A percentile compares a stretch with the other conserved stretches of the same genome.
Evolutionary conservation across 2,329 filamentous ascomycete genomes (phyloP).

Genomic region (Neopestalotiopsis sp.): DNA sequence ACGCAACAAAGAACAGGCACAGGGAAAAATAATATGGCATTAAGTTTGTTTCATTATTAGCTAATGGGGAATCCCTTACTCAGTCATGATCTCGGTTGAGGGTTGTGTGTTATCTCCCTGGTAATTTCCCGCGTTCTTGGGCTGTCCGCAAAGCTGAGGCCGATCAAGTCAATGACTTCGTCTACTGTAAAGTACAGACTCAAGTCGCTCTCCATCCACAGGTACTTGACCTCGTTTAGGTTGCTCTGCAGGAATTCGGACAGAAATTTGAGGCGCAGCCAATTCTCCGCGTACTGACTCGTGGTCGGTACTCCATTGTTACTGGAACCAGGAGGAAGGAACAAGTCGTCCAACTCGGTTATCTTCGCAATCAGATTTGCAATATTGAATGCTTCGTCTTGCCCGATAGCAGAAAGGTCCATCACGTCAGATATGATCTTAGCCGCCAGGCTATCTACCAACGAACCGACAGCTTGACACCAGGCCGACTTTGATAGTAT

Average conservation of each 20-base stretch:
- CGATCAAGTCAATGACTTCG: constrained; percentile 68
- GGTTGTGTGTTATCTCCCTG: constrained; percentile 60
- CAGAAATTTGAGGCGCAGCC: constrained; percentile 69
- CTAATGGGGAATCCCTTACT: not conserved
- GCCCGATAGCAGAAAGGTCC: constrained; percentile 65
- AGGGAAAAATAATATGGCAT: not conserved
- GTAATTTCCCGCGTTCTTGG: constrained; percentile 62
- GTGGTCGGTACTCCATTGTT: constrained; percentile 57
- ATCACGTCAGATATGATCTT: constrained; percentile 67
- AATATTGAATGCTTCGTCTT: constrained; percentile 68
- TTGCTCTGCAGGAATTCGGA: constrained; percentile 71
- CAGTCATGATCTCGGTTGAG: constrained; percentile 41
- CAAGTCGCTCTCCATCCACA: constrained; percentile 71
- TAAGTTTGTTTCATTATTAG: not conserved
- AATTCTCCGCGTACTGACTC: constrained; percentile 64
- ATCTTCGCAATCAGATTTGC: constrained; percentile 63
- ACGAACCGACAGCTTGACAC: constrained; percentile 66
- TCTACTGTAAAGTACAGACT: constrained; percentile 66
- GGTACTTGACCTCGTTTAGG: constrained; percentile 64
- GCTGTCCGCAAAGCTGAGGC: constrained; percentile 70
- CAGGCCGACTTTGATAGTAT: constrained; percentile 67
- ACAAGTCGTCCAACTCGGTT: constrained; percentile 65
- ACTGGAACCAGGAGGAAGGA: constrained; percentile 47
- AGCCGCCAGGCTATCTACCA: constrained; percentile 63
- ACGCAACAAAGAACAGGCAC: too few relatives aligned